Percentiles rank a stretch among this genome's conserved stretches.
These are phyloP conservation scores for Mycosarcoma maydis DNA, from an alignment of 1,284 basidiomycete species.

Conservation along the genomic window DNA sequence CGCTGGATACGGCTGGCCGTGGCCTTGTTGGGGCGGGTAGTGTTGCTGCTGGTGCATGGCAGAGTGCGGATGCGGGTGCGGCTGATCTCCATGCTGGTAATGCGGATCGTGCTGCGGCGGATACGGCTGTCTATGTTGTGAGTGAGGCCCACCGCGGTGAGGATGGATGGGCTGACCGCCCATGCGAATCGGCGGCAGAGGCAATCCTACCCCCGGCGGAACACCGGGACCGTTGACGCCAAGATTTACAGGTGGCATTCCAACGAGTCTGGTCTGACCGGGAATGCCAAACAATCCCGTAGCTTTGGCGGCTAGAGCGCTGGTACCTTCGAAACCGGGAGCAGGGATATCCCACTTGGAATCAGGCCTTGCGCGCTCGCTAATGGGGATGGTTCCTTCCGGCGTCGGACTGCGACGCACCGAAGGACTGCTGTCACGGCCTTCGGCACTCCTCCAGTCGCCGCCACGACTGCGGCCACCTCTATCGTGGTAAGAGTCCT, in stretches of 20 bases:
- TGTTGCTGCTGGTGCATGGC: constrained; percentile 8
- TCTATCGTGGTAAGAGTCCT: constrained; percentile 63
- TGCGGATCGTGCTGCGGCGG: constrained; percentile 14
- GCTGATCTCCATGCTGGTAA: not conserved
- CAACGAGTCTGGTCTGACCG: constrained; percentile 84
- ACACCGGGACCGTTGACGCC: constrained; percentile 44
- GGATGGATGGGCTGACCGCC: constrained; percentile 36
- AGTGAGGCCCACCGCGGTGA: constrained; percentile 29
- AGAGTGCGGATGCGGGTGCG: constrained; percentile 7
- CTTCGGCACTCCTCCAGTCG: constrained; percentile 40
- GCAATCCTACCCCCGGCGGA: constrained; percentile 34
- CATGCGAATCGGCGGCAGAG: constrained; percentile 78
- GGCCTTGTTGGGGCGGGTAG: constrained; percentile 22
- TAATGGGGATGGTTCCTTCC: constrained; percentile 81
- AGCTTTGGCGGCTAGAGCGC: constrained; percentile 93
- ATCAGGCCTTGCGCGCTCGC: constrained; percentile 83
- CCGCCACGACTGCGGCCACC: constrained; percentile 69
- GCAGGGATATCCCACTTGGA: constrained; percentile 96
- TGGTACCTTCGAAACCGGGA: constrained; percentile 92
- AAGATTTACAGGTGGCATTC: constrained; percentile 47
- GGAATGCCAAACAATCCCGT: constrained; percentile 95
- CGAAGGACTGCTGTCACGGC: constrained; percentile 71
- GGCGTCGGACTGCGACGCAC: constrained; percentile 89
- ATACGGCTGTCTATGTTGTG: constrained; percentile 20
- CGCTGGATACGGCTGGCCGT: constrained; percentile 7